A percentile compares a stretch with the other conserved stretches of the same genome.
phyloP scores from a whole-genome alignment of 192 early-diverging fungal genomes.

The Backusella australiensis region DNA sequence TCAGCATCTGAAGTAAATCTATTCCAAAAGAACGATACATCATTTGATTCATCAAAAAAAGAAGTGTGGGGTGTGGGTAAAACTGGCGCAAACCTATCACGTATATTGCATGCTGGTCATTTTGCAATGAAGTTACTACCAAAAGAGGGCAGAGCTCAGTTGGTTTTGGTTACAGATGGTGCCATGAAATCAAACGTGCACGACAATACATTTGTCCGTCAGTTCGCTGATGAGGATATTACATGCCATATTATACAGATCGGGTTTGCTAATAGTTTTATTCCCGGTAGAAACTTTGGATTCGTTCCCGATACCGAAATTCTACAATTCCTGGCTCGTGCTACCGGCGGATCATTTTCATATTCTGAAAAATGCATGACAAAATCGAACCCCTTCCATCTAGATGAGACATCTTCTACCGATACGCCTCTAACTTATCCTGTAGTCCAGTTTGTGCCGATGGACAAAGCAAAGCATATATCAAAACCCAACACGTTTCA shows the following conservation, averaged over 20 bases:
- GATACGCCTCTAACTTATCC: neutral
- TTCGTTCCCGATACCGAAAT: slow-evolving; percentile 75
- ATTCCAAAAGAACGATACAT: neutral
- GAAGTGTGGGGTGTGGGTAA: slow-evolving; percentile 55
- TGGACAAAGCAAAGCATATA: slow-evolving; percentile 9
- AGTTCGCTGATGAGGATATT: slow-evolving; percentile 63
- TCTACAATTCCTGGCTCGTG: slow-evolving; percentile 61
- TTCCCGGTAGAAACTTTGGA: slow-evolving; percentile 67
- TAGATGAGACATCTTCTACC: neutral
- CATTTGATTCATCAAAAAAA: slow-evolving; percentile 27
- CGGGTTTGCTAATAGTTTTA: slow-evolving; percentile 59
- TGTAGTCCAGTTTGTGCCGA: neutral
- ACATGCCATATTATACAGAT: slow-evolving; percentile 73
- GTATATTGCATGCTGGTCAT: slow-evolving; percentile 53
- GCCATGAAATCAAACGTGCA: slow-evolving; percentile 68
- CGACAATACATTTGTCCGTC: slow-evolving; percentile 53
- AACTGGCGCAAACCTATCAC: slow-evolving; percentile 51
- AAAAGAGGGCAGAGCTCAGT: slow-evolving; percentile 41
- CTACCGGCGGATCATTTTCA: slow-evolving; percentile 67
- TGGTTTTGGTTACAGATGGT: slow-evolving; percentile 71
- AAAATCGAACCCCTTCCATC: slow-evolving; percentile 1
- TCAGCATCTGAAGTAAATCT: neutral
- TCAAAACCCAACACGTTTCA: slow-evolving; percentile 15
- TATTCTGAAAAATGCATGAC: slow-evolving; percentile 68
- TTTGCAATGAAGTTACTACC: slow-evolving; percentile 49